Evolutionary conservation across 2,329 filamentous ascomycete species (phyloP).

Genomic region (Fusarium xylarioides): DNA sequence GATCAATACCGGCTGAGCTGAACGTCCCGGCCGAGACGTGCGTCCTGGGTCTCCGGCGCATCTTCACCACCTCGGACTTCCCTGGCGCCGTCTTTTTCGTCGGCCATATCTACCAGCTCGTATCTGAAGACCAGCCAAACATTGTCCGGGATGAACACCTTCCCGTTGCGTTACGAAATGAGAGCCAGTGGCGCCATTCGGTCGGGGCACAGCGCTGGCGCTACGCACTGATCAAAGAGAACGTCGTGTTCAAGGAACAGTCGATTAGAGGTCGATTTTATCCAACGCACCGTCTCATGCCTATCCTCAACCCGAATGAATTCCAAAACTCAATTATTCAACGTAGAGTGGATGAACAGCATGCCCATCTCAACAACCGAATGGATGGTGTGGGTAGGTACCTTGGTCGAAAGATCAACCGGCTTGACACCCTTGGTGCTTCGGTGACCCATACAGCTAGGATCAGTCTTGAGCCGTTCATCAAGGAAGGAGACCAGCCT

Average conservation of each 20-base stretch:
- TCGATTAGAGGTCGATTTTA: conserved; percentile 66
- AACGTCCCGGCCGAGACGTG: conserved; percentile 45
- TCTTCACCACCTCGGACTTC: conserved; percentile 50
- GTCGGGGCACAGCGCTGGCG: conserved; percentile 48
- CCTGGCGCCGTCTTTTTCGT: conserved; percentile 52
- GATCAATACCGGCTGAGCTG: conserved; percentile 51
- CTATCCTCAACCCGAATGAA: conserved; percentile 55
- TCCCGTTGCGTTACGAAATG: conserved; percentile 53
- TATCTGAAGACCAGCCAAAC: conserved; percentile 43
- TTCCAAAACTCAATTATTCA: conserved; percentile 51
- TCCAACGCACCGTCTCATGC: conserved; percentile 62
- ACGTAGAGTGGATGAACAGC: conserved; percentile 55
- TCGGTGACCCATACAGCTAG: conserved; percentile 51
- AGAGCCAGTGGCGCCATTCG: conserved; percentile 51
- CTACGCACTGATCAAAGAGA: conserved; percentile 55
- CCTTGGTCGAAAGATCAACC: conserved; percentile 53
- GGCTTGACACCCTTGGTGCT: conserved; percentile 55
- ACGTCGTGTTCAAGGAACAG: conserved; percentile 57
- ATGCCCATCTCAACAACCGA: conserved; percentile 63
- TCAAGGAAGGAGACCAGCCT: conserved; percentile 46
- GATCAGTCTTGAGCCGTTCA: conserved; percentile 49
- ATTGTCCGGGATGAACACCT: conserved; percentile 50
- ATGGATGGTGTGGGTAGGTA: conserved; percentile 53
- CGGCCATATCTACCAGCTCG: conserved; percentile 52
- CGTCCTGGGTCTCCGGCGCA: conserved; percentile 52